phyloP scores from a whole-genome alignment of 257 asterid species.

The Penstemon davidsonii region DNA sequence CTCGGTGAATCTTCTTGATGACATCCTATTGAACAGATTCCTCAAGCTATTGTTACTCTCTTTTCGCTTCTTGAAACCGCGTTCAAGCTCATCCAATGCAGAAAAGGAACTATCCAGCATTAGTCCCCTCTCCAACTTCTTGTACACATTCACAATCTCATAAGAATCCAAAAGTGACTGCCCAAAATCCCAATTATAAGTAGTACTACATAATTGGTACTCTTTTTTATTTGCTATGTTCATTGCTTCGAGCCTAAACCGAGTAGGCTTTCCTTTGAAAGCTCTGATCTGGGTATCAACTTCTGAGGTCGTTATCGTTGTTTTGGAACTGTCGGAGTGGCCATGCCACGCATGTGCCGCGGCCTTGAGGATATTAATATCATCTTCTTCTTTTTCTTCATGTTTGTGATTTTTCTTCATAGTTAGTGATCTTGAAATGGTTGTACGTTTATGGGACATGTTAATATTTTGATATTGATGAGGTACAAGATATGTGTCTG shows the following conservation, averaged over 20 bases:
- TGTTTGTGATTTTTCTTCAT: slow-evolving; percentile 32
- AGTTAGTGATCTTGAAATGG: not conserved
- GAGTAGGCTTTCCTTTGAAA: slow-evolving; percentile 61
- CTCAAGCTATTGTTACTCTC: slow-evolving; percentile 80
- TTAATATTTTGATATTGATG: not conserved
- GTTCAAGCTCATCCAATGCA: slow-evolving; percentile 27
- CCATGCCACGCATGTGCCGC: slow-evolving; percentile 94
- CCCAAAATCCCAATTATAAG: slow-evolving; percentile 66
- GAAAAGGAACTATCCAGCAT: slow-evolving; percentile 41
- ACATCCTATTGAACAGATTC: slow-evolving; percentile 49
- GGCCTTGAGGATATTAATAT: slow-evolving; percentile 69
- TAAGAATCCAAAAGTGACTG: slow-evolving; percentile 87
- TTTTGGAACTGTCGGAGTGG: slow-evolving; percentile 45
- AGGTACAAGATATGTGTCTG: slow-evolving; percentile 4
- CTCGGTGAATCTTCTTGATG: slow-evolving; percentile 47
- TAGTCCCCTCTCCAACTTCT: slow-evolving; percentile 62
- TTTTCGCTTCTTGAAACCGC: slow-evolving; percentile 36
- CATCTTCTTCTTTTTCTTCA: slow-evolving; percentile 32
- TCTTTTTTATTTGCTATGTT: slow-evolving; percentile 23
- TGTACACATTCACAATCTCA: slow-evolving; percentile 73
- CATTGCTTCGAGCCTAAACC: slow-evolving; percentile 72
- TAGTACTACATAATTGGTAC: not conserved
- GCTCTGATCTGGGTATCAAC: slow-evolving; percentile 52
- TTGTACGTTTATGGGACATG: slow-evolving; percentile 39
- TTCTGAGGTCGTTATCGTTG: slow-evolving; percentile 44